phyloP scores from a whole-genome alignment of 768 basidiomycete species.

The Thelephora aurantiotincta region DNA sequence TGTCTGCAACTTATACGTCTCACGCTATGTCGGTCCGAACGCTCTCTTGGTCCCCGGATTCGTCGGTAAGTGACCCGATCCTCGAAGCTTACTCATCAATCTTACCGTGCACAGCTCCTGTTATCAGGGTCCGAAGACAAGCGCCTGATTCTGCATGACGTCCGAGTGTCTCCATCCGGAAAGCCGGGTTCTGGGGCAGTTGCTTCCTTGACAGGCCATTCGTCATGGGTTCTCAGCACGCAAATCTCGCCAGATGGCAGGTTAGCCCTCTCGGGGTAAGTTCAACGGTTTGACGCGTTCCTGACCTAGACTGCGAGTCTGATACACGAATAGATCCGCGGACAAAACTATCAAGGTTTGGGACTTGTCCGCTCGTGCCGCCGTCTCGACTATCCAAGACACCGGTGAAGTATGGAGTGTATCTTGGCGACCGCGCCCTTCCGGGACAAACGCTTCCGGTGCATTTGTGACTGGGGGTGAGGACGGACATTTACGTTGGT shows the following conservation, averaged over 20 bases:
- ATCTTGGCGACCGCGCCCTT: slow-evolving; percentile 58
- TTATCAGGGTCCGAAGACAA: slow-evolving; percentile 90
- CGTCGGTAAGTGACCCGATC: slow-evolving; percentile 42
- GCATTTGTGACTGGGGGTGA: slow-evolving; percentile 67
- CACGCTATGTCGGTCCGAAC: slow-evolving; percentile 87
- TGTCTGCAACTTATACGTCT: slow-evolving; percentile 63
- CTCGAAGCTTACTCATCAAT: background rate
- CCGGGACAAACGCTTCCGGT: slow-evolving; percentile 39
- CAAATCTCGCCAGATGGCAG: slow-evolving; percentile 75
- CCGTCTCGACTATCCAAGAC: slow-evolving; percentile 68
- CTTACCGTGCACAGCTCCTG: slow-evolving; percentile 39
- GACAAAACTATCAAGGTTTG: slow-evolving; percentile 82
- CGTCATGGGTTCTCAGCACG: slow-evolving; percentile 80
- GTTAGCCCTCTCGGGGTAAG: slow-evolving; percentile 74
- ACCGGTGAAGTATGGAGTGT: slow-evolving; percentile 77
- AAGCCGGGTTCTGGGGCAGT: slow-evolving; percentile 62
- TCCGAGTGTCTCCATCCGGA: slow-evolving; percentile 49
- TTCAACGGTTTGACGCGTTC: background rate
- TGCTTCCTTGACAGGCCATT: slow-evolving; percentile 76
- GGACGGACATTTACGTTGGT: slow-evolving; percentile 65
- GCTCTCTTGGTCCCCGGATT: slow-evolving; percentile 81
- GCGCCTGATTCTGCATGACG: slow-evolving; percentile 81
- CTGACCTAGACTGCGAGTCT: background rate
- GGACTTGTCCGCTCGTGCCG: slow-evolving; percentile 64
- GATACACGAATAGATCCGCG: slow-evolving; percentile 39